Evolutionary conservation across 805 yeast genomes (phyloP).

Genomic region (Kodamaea jinghongensis): DNA sequence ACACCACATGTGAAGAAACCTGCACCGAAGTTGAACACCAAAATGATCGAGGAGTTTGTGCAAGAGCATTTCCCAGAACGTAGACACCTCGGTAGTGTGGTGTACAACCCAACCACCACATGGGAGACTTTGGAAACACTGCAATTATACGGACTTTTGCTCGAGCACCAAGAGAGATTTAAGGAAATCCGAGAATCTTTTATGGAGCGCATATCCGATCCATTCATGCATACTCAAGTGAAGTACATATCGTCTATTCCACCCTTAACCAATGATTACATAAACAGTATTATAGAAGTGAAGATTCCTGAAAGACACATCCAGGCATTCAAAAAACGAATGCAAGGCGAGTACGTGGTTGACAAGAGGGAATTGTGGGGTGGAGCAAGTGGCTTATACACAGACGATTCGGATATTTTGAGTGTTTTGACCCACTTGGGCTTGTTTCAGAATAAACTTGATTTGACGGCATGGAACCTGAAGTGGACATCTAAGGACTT

Average conservation of each 20-base stretch:
- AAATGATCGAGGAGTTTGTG: constrained; percentile 21
- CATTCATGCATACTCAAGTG: constrained; percentile 9
- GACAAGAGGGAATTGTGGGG: constrained; percentile 72
- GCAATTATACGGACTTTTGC: constrained; percentile 26
- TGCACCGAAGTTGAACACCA: constrained; percentile 14
- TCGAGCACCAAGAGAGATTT: constrained; percentile 28
- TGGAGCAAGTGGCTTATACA: constrained; percentile 69
- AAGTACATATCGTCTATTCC: constrained; percentile 40
- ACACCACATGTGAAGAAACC: constrained; percentile 5
- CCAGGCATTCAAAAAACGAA: constrained; percentile 31
- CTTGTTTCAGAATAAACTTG: constrained; percentile 40
- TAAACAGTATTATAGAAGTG: constrained; percentile 51
- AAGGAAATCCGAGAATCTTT: constrained; percentile 23
- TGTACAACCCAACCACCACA: constrained; percentile 59
- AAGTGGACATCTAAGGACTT: constrained; percentile 27
- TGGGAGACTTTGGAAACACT: constrained; percentile 35
- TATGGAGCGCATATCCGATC: constrained; percentile 12
- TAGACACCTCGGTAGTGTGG: constrained; percentile 31
- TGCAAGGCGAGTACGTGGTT: constrained; percentile 30
- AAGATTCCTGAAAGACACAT: constrained; percentile 50
- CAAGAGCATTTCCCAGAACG: constrained; percentile 29
- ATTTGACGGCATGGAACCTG: constrained; percentile 32
- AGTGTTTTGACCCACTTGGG: constrained; percentile 77
- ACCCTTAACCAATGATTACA: constrained; percentile 35
- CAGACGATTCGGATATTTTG: constrained; percentile 89